A percentile compares a stretch with the other conserved stretches of the same genome.
These are phyloP conservation scores for Syzygium jambos DNA, from an alignment of 345 rosid species.

Conservation along the genomic window DNA sequence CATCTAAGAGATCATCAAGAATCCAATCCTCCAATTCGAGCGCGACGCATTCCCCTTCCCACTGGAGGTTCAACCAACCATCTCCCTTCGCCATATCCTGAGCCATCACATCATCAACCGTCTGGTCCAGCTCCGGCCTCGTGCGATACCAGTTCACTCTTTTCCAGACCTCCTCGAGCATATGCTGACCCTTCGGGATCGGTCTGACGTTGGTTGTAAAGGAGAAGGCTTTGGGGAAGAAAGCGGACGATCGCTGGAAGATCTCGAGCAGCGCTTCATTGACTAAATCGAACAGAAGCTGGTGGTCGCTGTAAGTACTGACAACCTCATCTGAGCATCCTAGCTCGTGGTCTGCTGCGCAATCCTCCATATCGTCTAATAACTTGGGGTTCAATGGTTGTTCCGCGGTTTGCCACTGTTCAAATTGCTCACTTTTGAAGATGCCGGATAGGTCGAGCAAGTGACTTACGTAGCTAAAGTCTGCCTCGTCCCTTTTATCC, in stretches of 20 bases:
- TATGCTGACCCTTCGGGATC: slow-evolving; percentile 29
- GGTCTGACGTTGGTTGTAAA: slow-evolving; percentile 9
- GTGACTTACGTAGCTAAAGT: slow-evolving; percentile 45
- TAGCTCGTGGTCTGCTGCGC: slow-evolving; percentile 10
- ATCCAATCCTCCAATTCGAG: slow-evolving; percentile 72
- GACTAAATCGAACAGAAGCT: slow-evolving; percentile 52
- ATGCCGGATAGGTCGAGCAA: slow-evolving; percentile 61
- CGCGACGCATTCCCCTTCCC: slow-evolving; percentile 51
- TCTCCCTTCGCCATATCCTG: slow-evolving; percentile 45
- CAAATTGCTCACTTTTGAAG: slow-evolving; percentile 23
- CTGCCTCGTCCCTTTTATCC: slow-evolving; percentile 18
- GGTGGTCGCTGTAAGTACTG: slow-evolving; percentile 20
- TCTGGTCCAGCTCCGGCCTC: slow-evolving; percentile 21
- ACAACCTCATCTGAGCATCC: slow-evolving; percentile 11
- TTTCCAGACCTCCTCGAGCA: slow-evolving; percentile 61
- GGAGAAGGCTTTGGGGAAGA: slow-evolving; percentile 51
- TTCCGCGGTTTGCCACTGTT: slow-evolving; percentile 50
- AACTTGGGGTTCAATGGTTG: slow-evolving; percentile 62
- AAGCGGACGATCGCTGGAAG: slow-evolving; percentile 24
- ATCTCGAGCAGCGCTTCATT: slow-evolving; percentile 51
- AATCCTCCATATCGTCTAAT: slow-evolving; percentile 35
- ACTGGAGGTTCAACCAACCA: slow-evolving; percentile 54
- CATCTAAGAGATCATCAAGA: slow-evolving; percentile 50
- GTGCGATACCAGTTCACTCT: slow-evolving; percentile 28
- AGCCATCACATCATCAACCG: slow-evolving; percentile 52